Conservation (phyloP, 2,329 filamentous ascomycete species). For the Colletotrichum sp. region DNA sequence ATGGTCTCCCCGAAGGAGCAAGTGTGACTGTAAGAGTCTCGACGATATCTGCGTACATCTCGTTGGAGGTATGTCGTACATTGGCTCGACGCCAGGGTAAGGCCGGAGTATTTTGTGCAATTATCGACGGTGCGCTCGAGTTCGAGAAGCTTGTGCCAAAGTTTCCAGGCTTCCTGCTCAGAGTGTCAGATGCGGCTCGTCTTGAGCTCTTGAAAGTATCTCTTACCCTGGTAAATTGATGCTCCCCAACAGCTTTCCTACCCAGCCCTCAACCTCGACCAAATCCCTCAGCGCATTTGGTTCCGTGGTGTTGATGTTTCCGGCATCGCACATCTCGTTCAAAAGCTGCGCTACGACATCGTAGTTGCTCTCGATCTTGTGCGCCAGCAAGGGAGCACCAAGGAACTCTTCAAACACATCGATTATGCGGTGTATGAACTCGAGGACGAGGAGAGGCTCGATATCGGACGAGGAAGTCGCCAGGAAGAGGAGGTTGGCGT, state of each 20-base stretch:
- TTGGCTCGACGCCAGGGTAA: constrained; percentile 91
- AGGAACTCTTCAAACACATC: constrained; percentile 95
- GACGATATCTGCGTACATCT: constrained; percentile 94
- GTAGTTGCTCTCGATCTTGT: constrained; percentile 88
- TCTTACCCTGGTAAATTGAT: constrained; percentile 80
- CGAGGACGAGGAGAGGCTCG: constrained; percentile 87
- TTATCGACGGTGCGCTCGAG: constrained; percentile 42
- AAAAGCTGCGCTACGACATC: constrained; percentile 93
- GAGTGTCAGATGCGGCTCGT: not conserved
- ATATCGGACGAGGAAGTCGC: constrained; percentile 85
- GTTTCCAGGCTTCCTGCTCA: constrained; percentile 42
- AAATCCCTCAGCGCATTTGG: constrained; percentile 90
- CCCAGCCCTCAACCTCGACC: constrained; percentile 88
- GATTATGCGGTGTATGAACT: constrained; percentile 92
- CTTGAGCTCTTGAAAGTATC: not conserved
- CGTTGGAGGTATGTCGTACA: constrained; percentile 94
- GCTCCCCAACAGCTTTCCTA: constrained; percentile 87
- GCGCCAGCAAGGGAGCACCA: constrained; percentile 82
- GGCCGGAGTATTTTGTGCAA: constrained; percentile 54
- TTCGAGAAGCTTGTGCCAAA: constrained; percentile 42
- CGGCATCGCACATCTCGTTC: constrained; percentile 95
- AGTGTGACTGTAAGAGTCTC: constrained; percentile 88
- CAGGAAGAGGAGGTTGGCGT: constrained; percentile 86
- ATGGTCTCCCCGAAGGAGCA: constrained; percentile 85
- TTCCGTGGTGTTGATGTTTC: constrained; percentile 87